Base-by-base conservation (phyloP, 2,329 filamentous ascomycete species). In the Colletotrichum godetiae region DNA sequence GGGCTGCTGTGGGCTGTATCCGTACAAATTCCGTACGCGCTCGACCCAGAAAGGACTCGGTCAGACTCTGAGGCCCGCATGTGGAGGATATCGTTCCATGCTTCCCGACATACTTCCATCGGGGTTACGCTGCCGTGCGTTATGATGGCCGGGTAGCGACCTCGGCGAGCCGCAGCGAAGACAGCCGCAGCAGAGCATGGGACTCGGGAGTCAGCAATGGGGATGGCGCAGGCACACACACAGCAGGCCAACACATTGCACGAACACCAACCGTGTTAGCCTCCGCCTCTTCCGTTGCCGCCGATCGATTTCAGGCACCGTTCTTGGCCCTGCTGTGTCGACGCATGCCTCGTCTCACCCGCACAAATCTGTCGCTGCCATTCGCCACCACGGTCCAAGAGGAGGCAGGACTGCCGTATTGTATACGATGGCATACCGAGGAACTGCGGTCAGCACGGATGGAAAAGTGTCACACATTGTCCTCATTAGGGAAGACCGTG, bases 241-340 rank as follows among this genome's bases (percentile, higher is more conserved):
- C 24, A 49, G 24, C 60, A 53, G 49, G 42, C 11, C 46, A 53
- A 35, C 24, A 15, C 56, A 31, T 31, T 19, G 31, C 56, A 35
- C 29, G 19, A 31, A 33, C 31, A 22, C 56, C 56, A 59, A 22
- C 46, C 46, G 22, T 33, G 37, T 42, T 63, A 37, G 61, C 64
- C 49, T 55, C 56, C 64, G 64, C 46, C 52, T 42, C 31, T 55
- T 63, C 58, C 37, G 33, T 49, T 52, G 33, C 58, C 49, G 67
- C 60, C 59, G 70, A 70, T 73, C 53, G 66, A 60, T 73, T 11
- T 22, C 70, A 73, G 70, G 70, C 56, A 73, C 70, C n/a, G 35
- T 60, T 70, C 55, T 73, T 65, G 70, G 67, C 66, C 22, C 42
- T 65, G 59, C 53, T 22, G 53, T 60, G 31, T 72, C 59, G 59